Evolutionary conservation across 2,329 filamentous ascomycete species (phyloP), one percentile per base, ranked within the genome.

Genomic region (Fusarium setosum): DNA sequence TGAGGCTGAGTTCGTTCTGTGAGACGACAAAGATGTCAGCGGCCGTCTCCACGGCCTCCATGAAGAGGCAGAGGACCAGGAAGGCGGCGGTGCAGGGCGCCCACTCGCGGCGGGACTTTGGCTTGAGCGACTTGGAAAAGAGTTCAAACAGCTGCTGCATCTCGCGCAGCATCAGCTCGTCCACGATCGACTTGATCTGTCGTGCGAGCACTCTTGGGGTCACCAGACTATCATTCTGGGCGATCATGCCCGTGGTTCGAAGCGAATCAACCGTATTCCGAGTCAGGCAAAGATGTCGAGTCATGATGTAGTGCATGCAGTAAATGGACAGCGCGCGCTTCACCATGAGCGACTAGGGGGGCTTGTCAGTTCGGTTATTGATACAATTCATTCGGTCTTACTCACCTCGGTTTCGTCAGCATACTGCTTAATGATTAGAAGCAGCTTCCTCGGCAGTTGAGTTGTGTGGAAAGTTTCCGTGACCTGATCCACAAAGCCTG

Each of bases 81-180:
- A 88, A 88, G 0, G 86, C 80, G 3, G 84, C 86, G 15, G 86
- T 76, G 69, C 85, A 88, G 3, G 85, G 84, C 32, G 84, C 85
- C 85, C 85, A 88, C 63, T 86, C 83, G 37, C 75, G 74, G 18
- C 83, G 79, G 40, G 80, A 79, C 73, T 86, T 86, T 17, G 82
- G 82, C 73, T 87, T 87, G 38, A 88, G 81, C 24, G 81, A 81
- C 63, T 82, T 81, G 62, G 80, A 79, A 71, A 88, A 86, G 61
- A 79, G 75, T 35, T 85, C 81, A 67, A 87, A 88, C 17, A 88
- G 77, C 42, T 75, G 63, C 61, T 82, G 76, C 76, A 84, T 83
- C 67, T 87, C 84, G 34, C 80, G 79, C 63, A 80, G 76, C 71
- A 87, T 79, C 67, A 85, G 75, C 70, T 87, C 84, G 75, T 88